These are phyloP conservation scores for Xerocomus spinulosus DNA, from an alignment of 768 basidiomycete species.

Conservation along the genomic window DNA sequence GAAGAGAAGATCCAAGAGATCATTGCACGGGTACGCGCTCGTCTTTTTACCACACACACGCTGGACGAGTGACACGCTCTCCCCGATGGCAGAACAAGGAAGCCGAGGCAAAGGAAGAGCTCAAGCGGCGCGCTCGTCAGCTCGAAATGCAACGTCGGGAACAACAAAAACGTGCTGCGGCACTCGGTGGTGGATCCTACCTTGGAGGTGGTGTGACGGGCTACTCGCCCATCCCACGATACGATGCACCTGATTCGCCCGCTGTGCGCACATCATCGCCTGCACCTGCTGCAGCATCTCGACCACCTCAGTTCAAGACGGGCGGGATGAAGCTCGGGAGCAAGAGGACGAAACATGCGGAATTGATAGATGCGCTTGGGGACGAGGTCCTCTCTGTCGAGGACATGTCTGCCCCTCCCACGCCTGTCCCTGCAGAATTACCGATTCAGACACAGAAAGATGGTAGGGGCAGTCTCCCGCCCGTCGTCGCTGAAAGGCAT, in stretches of 20 bases:
- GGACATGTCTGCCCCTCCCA: conserved; percentile 45
- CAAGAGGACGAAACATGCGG: conserved; percentile 88
- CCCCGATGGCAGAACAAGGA: conserved; percentile 77
- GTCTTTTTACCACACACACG: neutral
- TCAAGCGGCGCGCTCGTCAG: conserved; percentile 96
- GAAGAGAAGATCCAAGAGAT: conserved; percentile 93
- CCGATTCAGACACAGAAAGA: conserved; percentile 41
- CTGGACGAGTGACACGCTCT: neutral
- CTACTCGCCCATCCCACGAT: conserved; percentile 69
- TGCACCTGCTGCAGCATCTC: conserved; percentile 44
- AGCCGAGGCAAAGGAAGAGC: conserved; percentile 95
- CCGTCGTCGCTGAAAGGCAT: conserved; percentile 75
- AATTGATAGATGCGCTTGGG: conserved; percentile 83
- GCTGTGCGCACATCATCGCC: conserved; percentile 40
- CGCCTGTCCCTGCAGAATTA: conserved; percentile 46
- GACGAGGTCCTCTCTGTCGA: conserved; percentile 62
- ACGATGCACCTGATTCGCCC: conserved; percentile 58
- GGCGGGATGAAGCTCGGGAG: conserved; percentile 96
- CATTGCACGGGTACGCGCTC: conserved; percentile 73
- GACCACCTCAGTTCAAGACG: conserved; percentile 83
- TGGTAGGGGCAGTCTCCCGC: conserved; percentile 62
- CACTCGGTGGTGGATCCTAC: no score
- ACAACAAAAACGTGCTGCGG: conserved; percentile 75
- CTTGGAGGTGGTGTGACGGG: conserved; percentile 64
- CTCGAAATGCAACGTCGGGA: conserved; percentile 98